Evolutionary conservation across 1,139 yeast genomes (phyloP).

Genomic region (Arxiozyma heterogenica): DNA sequence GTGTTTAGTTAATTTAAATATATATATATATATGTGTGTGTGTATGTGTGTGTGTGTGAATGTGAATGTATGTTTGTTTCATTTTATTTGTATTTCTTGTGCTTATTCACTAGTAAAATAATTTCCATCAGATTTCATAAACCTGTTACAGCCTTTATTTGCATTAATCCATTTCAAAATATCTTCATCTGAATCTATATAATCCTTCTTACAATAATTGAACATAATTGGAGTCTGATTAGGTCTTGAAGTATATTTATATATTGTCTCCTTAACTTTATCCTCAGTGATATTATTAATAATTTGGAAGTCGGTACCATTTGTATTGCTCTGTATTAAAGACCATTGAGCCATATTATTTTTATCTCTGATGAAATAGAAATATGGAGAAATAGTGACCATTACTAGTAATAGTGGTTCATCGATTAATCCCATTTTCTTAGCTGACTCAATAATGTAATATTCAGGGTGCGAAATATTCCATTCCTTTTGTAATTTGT

Average conservation of each 20-base stretch:
- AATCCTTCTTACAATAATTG: slow-evolving; percentile 16
- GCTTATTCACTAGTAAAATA: neutral
- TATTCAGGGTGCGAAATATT: slow-evolving; percentile 25
- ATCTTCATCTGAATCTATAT: slow-evolving; percentile 13
- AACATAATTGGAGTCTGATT: slow-evolving; percentile 27
- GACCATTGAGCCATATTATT: slow-evolving; percentile 12
- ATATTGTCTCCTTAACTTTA: slow-evolving; percentile 19
- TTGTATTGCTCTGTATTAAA: slow-evolving; percentile 12
- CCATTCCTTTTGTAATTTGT: slow-evolving; percentile 22
- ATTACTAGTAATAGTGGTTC: slow-evolving; percentile 20
- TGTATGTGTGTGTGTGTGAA: too few relatives aligned
- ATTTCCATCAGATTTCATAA: slow-evolving; percentile 18
- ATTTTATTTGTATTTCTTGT: too few relatives aligned
- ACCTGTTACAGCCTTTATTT: slow-evolving; percentile 18
- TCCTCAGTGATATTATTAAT: slow-evolving; percentile 11
- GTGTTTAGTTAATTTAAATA: too few relatives aligned
- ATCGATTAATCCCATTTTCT: slow-evolving; percentile 21
- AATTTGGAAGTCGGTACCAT: slow-evolving; percentile 15
- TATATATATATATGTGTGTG: too few relatives aligned
- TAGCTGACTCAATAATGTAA: slow-evolving; percentile 19
- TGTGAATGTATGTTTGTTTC: too few relatives aligned
- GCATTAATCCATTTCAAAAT: slow-evolving; percentile 12
- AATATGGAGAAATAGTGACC: slow-evolving; percentile 24
- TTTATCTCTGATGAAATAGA: slow-evolving; percentile 14
- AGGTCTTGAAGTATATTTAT: slow-evolving; percentile 18